Percentiles rank a stretch among this genome's conserved stretches.
Conservation (phyloP, 306 rosid genomes). For the Cucurbita moschata region DNA sequence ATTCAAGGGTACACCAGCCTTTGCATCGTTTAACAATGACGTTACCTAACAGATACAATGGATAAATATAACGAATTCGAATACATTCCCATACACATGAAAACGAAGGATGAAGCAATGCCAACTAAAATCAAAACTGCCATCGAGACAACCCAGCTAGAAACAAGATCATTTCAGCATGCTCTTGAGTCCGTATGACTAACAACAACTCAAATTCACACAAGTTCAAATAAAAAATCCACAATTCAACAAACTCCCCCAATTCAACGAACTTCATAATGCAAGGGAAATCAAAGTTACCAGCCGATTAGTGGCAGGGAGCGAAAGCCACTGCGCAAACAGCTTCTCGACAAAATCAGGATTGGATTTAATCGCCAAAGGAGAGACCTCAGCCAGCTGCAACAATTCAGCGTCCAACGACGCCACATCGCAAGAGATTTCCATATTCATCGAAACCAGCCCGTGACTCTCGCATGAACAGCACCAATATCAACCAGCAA, state of each 20-base stretch:
- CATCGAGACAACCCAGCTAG: background rate
- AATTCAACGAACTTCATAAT: background rate
- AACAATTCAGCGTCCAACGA: constrained; percentile 72
- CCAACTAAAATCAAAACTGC: background rate
- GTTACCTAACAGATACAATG: constrained; percentile 34
- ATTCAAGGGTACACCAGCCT: constrained; percentile 78
- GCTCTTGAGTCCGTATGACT: background rate
- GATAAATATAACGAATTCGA: background rate
- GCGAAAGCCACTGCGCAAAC: constrained; percentile 93
- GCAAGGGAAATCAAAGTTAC: constrained; percentile 14
- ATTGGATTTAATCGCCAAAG: constrained; percentile 69
- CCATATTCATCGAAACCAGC: constrained; percentile 51
- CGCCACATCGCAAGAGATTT: constrained; percentile 61
- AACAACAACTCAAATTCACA: background rate
- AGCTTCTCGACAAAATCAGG: constrained; percentile 53
- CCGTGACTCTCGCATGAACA: constrained; percentile 27
- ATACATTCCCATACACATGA: background rate
- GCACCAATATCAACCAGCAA: constrained; percentile 12
- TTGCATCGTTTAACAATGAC: constrained; percentile 74
- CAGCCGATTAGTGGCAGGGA: constrained; percentile 74
- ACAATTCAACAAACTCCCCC: background rate
- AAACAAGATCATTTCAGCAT: background rate
- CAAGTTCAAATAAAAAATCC: background rate
- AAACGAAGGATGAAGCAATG: background rate
- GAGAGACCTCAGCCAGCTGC: constrained; percentile 81